Evolutionary conservation across 2,329 filamentous ascomycete species (phyloP), one percentile per base, ranked within the genome.

Genomic region (Monosporascus sp.): DNA sequence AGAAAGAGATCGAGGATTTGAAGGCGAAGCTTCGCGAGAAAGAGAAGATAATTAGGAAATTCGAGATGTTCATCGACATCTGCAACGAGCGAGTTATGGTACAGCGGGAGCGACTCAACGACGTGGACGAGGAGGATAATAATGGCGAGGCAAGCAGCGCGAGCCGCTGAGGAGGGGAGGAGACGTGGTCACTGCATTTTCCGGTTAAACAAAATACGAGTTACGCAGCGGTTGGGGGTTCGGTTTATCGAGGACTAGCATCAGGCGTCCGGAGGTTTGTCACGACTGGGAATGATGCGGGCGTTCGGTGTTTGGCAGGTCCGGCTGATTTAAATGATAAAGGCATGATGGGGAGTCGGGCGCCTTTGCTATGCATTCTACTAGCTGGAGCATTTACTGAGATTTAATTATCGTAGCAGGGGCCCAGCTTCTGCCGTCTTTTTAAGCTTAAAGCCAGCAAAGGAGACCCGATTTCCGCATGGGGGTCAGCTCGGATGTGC

Each of bases 61-160:
- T 86, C 60, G 83, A 87, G 68, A 83, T 84, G 78, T 87, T 87
- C 51, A 86, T 87, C 62, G 83, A 87, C 66, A 85, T 87, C 51
- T 86, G 83, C 65, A 87, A 87, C 61, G 77, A 85, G 65, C 73
- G 83, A 49, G 83, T 86, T 56, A 86, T 86, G 74, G 74, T 85
- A 50, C 81, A 83, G 65, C 72, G 82, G 49, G 78, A 83, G 62
- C 74, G 78, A 56, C 71, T 86, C 15, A 65, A 65, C 48, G 67
- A 68, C n/a, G 43, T 45, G 24, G 43, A 45, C 20, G 43, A 45
- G 43, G 9, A 31, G 27, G 27, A 31, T 9, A 45, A 45, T 43
- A 60, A 61, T 68, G 68, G 64, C 52, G 63, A 65, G 56, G 57
- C 54, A 48, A 59, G 62, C 9, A 60, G 60, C 49, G 52, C 59